Conservation (phyloP, 768 basidiomycete species). For the Lyophyllum semitale region DNA sequence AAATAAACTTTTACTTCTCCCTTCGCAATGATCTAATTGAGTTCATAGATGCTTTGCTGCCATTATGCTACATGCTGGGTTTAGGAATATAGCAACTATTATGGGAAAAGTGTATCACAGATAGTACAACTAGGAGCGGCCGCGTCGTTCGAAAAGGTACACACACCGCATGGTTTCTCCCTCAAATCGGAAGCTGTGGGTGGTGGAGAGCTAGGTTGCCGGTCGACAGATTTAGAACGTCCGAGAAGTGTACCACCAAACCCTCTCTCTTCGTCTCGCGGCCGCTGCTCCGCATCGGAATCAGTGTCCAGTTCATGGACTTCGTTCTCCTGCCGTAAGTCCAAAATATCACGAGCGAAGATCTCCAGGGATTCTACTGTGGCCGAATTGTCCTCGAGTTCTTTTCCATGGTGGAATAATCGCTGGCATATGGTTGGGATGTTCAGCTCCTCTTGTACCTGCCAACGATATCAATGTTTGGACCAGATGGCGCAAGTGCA, state of each 20-base stretch:
- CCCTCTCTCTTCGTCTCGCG: slow-evolving; percentile 61
- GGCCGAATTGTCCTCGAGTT: slow-evolving; percentile 64
- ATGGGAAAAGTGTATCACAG: slow-evolving; percentile 46
- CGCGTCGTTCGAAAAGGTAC: slow-evolving; percentile 58
- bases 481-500: slow-evolving; percentile 1
- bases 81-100: slow-evolving; percentile 26
- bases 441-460: slow-evolving; percentile 64
- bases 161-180: slow-evolving; percentile 49
- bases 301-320: slow-evolving; percentile 57
- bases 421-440: slow-evolving; percentile 81
- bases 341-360: slow-evolving; percentile 60
- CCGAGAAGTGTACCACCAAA: slow-evolving; percentile 77
- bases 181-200: neutral
- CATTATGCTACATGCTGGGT: slow-evolving; percentile 15
- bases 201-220: slow-evolving; percentile 12
- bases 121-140: slow-evolving; percentile 45
- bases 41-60: slow-evolving; percentile 20
- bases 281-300: slow-evolving; percentile 48
- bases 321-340: slow-evolving; percentile 66
- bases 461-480: slow-evolving; percentile 6
- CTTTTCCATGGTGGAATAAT: slow-evolving; percentile 60
- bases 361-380: slow-evolving; percentile 57
- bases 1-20: slow-evolving; percentile 17
- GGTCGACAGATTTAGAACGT: slow-evolving; percentile 26
- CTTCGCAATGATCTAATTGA: slow-evolving; percentile 13